Evolutionary conservation across 179 eudicot species (phyloP), one percentile per base, ranked within the genome.

Genomic region (Carnegiea gigantea): DNA sequence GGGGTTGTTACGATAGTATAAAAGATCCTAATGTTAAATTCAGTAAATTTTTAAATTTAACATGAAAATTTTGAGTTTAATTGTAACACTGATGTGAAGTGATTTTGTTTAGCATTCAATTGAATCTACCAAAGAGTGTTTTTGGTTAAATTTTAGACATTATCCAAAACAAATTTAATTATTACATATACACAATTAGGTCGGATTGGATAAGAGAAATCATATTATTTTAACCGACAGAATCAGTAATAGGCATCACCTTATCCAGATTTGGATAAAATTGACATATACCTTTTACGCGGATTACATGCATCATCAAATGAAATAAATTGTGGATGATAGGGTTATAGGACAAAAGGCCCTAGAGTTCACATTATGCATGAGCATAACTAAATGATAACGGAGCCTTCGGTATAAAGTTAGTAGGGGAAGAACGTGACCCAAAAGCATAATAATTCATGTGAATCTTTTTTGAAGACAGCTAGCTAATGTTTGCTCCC

Each of bases 401-500:
- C 28, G 72, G 72, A 67, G 72, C 40, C 40, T 67, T 67, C 0
- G 72, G 38, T 28, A 67, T 67, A 67, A 67, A 67, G 72, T 26
- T 10, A 28, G 0, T 28, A 0, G 38, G 72, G 18, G 26, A 67
- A 26, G 72, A 67, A 67, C 72, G 72, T 67, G 72, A 67, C 4
- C 12, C 1, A 67, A 67, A 67, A 28, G 72, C 62, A 57, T 67
- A 67, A 28, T 28, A 67, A 28, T 67, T 67, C 72, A 67, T 28
- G 72, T 67, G 72, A 67, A 67, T 67, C 40, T 40, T 67, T 67
- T 67, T 12, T 8, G 40, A 26, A 67, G 72, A 67, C 72, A 67
- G 72, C 72, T 67, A 67, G 40, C 72, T 67, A 67, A 67, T 26
- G 72, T 67, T 67, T 28, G 72, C 4, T 67, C 72, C 72, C 72